Base-by-base conservation (phyloP, 2,329 filamentous ascomycete species). In the Fusarium sp. region DNA sequence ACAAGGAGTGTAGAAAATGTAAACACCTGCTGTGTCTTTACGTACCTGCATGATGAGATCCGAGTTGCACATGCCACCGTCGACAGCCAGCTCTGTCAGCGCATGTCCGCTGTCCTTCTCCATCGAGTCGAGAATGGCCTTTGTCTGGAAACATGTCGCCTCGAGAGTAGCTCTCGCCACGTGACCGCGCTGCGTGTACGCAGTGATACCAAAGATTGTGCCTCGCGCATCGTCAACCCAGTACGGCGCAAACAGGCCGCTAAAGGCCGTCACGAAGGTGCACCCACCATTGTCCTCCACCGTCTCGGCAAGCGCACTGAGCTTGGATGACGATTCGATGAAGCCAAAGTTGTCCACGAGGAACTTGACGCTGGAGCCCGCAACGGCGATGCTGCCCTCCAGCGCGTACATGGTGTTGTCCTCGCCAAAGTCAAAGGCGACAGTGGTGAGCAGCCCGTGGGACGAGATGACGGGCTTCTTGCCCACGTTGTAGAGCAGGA, bases 161-260 rank as follows among this genome's bases (percentile, higher is more conserved):
- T 94, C 91, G 55, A 94, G 85, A 0, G 91, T 94, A 24, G 91
- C 92, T 49, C 92, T 87, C 26, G 91, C 91, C 72, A 94, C 91
- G 77, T 94, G 92, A 7, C 91, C 91, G 34, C 86, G 86, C 76
- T 92, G 84, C 0, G 91, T 94, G 79, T 91, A 90, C 63, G 92
- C 88, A 0, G 91, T 93, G 72, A 93, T 91, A 43, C 91, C 91
- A 71, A 92, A 92, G 69, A 93, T 91, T 40, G 91, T 94, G 57
- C 91, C 92, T 73, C 91, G 86, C 3, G 91, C 91, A 79, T 94
- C 91, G 76, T 94, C 91, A 66, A 94, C 91, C 92, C 91, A 94
- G 80, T 94, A 94, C 1, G 92, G 92, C 1, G 91, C 91, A 75
- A 94, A 94, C 5, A 94, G 83, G 48, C 91, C 91, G 76, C 89